These are phyloP conservation scores for Mycena capillaripes DNA, from an alignment of 768 basidiomycete species.

Conservation along the genomic window DNA sequence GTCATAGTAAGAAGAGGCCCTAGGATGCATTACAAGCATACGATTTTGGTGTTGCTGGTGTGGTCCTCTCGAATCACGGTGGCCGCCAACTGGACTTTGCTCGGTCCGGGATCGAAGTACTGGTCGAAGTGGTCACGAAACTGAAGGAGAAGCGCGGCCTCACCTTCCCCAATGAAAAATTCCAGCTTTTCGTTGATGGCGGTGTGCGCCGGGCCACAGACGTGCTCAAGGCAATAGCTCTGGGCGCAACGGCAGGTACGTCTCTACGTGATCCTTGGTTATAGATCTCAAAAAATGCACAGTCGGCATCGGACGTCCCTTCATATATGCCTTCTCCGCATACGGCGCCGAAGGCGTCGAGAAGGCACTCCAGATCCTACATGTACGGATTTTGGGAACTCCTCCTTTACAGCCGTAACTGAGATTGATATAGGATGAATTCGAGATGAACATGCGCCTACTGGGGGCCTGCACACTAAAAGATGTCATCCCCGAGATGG, in stretches of 20 bases:
- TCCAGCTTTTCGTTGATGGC: slow-evolving; percentile 94
- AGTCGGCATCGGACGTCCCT: slow-evolving; percentile 90
- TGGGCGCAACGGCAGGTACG: slow-evolving; percentile 90
- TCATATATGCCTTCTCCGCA: slow-evolving; percentile 89
- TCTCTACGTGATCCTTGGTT: background rate
- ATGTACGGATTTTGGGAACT: slow-evolving; percentile 55
- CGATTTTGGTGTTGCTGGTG: slow-evolving; percentile 78
- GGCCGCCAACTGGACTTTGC: slow-evolving; percentile 85
- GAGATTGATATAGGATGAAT: slow-evolving; percentile 79
- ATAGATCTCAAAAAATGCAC: background rate
- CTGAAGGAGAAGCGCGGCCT: slow-evolving; percentile 77
- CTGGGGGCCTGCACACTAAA: slow-evolving; percentile 86
- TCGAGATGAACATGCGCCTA: slow-evolving; percentile 97
- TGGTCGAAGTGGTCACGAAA: slow-evolving; percentile 85
- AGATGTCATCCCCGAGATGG: slow-evolving; percentile 91
- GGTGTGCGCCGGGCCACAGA: slow-evolving; percentile 94
- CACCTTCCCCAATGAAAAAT: slow-evolving; percentile 81
- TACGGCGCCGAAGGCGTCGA: slow-evolving; percentile 93
- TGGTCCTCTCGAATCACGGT: slow-evolving; percentile 91
- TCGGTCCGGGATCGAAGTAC: slow-evolving; percentile 90
- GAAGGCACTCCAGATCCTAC: slow-evolving; percentile 83
- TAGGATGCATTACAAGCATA: slow-evolving; percentile 90
- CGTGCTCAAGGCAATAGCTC: slow-evolving; percentile 88
- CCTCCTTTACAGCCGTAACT: background rate
- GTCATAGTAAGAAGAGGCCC: background rate